Percentiles rank a stretch among this genome's conserved stretches.
These are phyloP conservation scores for Camellia japonica DNA, from an alignment of 148 eudicot species.

Conservation along the genomic window DNA sequence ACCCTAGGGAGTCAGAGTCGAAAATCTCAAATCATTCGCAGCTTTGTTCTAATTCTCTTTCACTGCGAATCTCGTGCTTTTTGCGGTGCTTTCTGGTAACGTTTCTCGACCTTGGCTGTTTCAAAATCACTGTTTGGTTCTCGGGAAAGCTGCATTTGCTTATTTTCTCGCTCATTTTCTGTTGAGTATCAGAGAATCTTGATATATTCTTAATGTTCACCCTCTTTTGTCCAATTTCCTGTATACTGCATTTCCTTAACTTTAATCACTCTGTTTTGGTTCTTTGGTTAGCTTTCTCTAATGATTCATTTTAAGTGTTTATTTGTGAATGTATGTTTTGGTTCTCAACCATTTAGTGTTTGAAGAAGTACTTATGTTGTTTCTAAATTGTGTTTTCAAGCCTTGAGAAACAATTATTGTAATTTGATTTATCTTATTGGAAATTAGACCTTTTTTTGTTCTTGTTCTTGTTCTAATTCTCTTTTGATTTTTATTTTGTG, in stretches of 20 bases:
- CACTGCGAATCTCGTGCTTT: not conserved
- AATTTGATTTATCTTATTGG: not conserved
- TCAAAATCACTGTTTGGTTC: not conserved
- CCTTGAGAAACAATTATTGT: not conserved
- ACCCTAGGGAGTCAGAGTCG: not conserved
- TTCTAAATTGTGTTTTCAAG: not conserved
- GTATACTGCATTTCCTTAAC: not conserved
- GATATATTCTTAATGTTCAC: not conserved
- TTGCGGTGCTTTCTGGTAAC: slow-evolving; percentile 3
- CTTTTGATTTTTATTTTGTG: not conserved
- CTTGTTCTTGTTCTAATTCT: not conserved
- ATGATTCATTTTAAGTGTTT: not conserved
- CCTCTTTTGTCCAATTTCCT: not conserved
- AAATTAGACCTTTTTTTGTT: not conserved
- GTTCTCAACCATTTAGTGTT: too few species aligned
- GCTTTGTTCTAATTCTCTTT: not conserved
- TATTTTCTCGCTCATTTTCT: not conserved
- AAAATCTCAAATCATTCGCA: not conserved
- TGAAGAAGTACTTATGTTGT: not conserved
- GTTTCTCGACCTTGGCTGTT: not conserved
- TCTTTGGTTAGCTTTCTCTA: not conserved
- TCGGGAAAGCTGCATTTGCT: not conserved
- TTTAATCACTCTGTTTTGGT: not conserved
- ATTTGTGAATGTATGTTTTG: not conserved
- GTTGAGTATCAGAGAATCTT: not conserved